Base-by-base conservation (phyloP, 108 stramenopile genomes). In the Pseudonitzschia delicatissima region DNA sequence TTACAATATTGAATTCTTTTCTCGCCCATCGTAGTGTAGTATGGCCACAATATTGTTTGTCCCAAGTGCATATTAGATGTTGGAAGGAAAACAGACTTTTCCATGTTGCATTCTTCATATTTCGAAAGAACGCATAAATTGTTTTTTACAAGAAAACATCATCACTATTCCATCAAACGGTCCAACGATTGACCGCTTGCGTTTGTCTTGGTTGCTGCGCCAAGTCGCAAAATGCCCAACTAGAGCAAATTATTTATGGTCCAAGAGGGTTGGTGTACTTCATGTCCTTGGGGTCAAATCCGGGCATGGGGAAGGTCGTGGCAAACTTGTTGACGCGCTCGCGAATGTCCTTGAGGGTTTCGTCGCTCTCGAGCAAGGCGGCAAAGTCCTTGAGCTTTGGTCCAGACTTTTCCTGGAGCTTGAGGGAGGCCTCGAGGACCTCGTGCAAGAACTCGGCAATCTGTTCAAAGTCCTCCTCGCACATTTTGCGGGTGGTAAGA, bases 271-370 rank as follows among this genome's bases (percentile, higher is more conserved):
- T 66, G 35, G 75, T 71, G 81, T 94, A 94, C 82, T 90, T 92
- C 90, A 92, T 94, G 33, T 79, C 76, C 45, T 79, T 74, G 57
- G 90, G 87, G 67, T 94, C 90, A 62, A 94, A 94, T 40, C 99
- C 98, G 32, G 99, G 99, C 98, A 99, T 98, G 64, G 98, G 97
- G 83, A 97, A 99, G 27, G 79, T 69, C 20, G 86, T 87, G 8
- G 97, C 96, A 73, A 99, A 97, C 18, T 73, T 81, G 59, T 93
- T 94, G 40, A 97, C 98, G 42, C 87, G 78, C 31, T 81, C 74
- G 48, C 74, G 82, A 37, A 98, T 69, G 27, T 82, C 77, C 36
- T 85, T 76, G 31, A 91, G 74, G 15, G 87, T 90, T 0, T 49
- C 90, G 65, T 96, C 78, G 15, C 47, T 74, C 17, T 90, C 91